These are phyloP conservation scores for Asclepias syriaca DNA, from an alignment of 257 asterid species.

Conservation along the genomic window DNA sequence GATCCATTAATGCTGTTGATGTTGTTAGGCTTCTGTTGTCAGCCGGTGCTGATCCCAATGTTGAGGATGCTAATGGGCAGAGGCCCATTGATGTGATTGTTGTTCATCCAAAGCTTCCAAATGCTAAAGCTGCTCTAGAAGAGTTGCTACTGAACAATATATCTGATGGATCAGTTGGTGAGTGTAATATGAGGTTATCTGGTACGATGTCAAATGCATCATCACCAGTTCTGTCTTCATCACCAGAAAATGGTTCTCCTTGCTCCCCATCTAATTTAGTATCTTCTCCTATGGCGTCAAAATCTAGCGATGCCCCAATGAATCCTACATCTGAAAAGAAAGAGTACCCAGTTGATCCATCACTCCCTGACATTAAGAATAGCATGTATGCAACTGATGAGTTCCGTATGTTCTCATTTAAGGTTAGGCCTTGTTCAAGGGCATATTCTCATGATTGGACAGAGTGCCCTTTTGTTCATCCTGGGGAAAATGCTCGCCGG, in stretches of 20 bases:
- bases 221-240: conserved; percentile 63
- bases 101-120: conserved; percentile 48
- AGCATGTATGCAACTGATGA: conserved; percentile 84
- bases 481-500: conserved; percentile 94
- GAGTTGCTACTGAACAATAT: conserved; percentile 52
- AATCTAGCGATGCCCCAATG: conserved; percentile 35
- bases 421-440: conserved; percentile 93
- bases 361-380: conserved; percentile 83
- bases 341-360: conserved; percentile 87
- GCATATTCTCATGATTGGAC: conserved; percentile 99
- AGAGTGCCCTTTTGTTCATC: conserved; percentile 94
- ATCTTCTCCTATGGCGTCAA: conserved; percentile 43
- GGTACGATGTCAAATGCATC: conserved; percentile 44
- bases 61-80: conserved; percentile 56
- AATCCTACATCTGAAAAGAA: conserved; percentile 56
- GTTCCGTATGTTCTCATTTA: conserved; percentile 87
- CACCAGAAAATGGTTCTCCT: conserved; percentile 62
- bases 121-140: conserved; percentile 48
- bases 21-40: conserved; percentile 64
- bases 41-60: conserved; percentile 83
- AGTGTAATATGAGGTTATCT: conserved; percentile 32
- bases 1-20: conserved; percentile 48
- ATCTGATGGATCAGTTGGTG: conserved; percentile 62
- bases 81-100: conserved; percentile 66
- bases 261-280: conserved; percentile 48